Evolutionary conservation across 2,329 filamentous ascomycete species (phyloP).

Genomic region (Aspergillus awamori): DNA sequence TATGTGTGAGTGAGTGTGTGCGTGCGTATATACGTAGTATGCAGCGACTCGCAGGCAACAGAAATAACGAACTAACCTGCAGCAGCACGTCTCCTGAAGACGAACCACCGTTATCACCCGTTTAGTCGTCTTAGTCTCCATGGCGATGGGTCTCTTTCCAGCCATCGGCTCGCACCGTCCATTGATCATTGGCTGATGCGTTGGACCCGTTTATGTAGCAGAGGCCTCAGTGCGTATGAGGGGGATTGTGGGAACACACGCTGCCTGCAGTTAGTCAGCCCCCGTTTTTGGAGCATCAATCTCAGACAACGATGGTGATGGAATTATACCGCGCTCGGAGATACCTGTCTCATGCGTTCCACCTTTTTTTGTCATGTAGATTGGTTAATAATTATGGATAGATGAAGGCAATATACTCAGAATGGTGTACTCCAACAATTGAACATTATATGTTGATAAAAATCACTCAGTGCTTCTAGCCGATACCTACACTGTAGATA

Average conservation of each 20-base stretch:
- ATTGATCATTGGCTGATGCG: slow-evolving; percentile 18
- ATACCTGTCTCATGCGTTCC: slow-evolving; percentile 7
- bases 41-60: not conserved
- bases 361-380: not conserved
- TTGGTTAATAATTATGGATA: not conserved
- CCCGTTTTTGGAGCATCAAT: slow-evolving; percentile 1
- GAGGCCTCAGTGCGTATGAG: not conserved
- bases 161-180: slow-evolving; percentile 19
- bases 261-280: slow-evolving; percentile 6
- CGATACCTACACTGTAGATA: too few species aligned
- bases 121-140: slow-evolving; percentile 3
- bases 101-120: slow-evolving; percentile 7
- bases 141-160: slow-evolving; percentile 17
- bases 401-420: not conserved
- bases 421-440: too few species aligned
- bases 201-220: slow-evolving; percentile 10
- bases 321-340: not conserved
- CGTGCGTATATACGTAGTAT: not conserved
- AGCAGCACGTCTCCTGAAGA: slow-evolving; percentile 10
- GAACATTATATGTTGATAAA: too few species aligned
- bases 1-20: not conserved
- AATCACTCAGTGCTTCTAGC: too few species aligned
- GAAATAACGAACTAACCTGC: not conserved
- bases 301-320: slow-evolving; percentile 7
- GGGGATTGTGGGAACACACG: not conserved